Percentiles rank a stretch among this genome's conserved stretches.
These are phyloP conservation scores for Linum usitatissimum DNA, from an alignment of 345 rosid species.

Conservation along the genomic window DNA sequence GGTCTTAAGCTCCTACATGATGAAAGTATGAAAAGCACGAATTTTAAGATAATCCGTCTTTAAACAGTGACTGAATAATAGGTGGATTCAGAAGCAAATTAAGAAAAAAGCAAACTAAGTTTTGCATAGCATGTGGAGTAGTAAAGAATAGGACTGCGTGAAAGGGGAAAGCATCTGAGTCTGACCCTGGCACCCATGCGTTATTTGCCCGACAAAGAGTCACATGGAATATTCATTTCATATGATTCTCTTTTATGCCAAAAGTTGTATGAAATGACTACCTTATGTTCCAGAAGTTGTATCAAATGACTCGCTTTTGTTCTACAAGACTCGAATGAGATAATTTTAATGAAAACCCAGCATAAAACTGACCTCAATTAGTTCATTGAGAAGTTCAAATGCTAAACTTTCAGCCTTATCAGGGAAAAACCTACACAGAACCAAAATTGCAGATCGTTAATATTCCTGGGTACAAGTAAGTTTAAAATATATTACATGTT, in stretches of 20 bases:
- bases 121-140: neutral
- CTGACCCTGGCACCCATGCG: neutral
- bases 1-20: conserved; percentile 57
- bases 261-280: neutral
- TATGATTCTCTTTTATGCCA: neutral
- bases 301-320: neutral
- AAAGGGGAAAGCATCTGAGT: neutral
- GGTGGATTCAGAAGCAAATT: neutral
- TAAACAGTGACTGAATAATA: neutral
- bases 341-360: neutral
- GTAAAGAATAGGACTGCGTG: neutral
- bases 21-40: conserved; percentile 7
- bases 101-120: neutral
- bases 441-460: neutral
- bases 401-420: conserved; percentile 68
- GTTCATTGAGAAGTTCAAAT: conserved; percentile 42
- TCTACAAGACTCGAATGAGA: neutral
- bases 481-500: neutral
- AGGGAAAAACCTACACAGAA: conserved; percentile 65
- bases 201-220: neutral
- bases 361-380: conserved; percentile 43
- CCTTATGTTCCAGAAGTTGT: neutral
- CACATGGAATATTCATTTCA: neutral
- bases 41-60: conserved; percentile 6
- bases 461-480: neutral